Evolutionary conservation across 2,329 filamentous ascomycete species (phyloP).

Genomic region (Penicillium capsulatum): DNA sequence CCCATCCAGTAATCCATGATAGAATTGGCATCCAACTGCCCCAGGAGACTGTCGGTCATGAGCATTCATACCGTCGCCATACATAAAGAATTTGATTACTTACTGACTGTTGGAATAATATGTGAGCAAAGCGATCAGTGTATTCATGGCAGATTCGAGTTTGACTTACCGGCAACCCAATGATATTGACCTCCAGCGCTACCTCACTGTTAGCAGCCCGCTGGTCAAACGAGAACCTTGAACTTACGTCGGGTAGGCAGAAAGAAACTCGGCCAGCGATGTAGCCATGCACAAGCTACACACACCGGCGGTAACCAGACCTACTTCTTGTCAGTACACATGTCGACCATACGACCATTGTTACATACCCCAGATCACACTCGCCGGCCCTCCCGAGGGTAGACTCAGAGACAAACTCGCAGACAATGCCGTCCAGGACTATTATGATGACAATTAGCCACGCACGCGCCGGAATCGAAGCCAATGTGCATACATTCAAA

Average conservation of each 20-base stretch:
- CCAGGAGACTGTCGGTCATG: constrained; percentile 48
- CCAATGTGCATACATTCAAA: constrained; percentile 44
- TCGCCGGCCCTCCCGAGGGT: constrained; percentile 65
- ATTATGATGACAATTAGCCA: neutral
- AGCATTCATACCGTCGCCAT: too few species aligned
- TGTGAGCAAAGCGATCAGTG: neutral
- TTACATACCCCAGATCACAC: constrained; percentile 68
- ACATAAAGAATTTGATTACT: too few species aligned
- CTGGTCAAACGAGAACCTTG: too few species aligned
- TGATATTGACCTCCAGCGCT: constrained; percentile 62
- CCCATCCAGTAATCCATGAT: constrained; percentile 67
- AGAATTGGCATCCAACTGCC: constrained; percentile 57
- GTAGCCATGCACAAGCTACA: constrained; percentile 68
- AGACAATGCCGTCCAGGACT: constrained; percentile 59
- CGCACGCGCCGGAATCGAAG: neutral
- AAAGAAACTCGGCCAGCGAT: constrained; percentile 67
- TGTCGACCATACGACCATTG: neutral
- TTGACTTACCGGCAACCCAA: constrained; percentile 57
- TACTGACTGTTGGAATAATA: constrained; percentile 12
- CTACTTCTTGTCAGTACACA: constrained; percentile 15
- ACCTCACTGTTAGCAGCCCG: constrained; percentile 13
- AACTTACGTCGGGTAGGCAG: constrained; percentile 55
- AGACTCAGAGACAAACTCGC: constrained; percentile 58
- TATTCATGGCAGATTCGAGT: too few species aligned
- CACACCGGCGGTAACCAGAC: constrained; percentile 56